Percentiles rank a stretch among this genome's conserved stretches.
phyloP scores from a whole-genome alignment of 2,329 filamentous ascomycete genomes.

The Xylariaceae sp. region DNA sequence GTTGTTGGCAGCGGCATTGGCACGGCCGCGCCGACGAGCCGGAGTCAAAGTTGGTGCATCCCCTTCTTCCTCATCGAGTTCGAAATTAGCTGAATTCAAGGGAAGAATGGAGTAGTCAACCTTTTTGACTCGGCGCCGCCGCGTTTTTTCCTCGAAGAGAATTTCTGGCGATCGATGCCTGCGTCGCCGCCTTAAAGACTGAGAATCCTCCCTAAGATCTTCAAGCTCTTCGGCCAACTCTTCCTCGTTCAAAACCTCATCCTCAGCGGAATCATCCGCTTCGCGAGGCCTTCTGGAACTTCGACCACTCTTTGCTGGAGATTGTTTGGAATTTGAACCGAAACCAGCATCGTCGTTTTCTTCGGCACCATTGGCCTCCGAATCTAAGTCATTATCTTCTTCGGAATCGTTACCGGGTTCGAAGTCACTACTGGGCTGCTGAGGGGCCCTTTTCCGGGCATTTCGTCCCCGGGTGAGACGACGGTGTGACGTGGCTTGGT shows the following conservation, averaged over 20 bases:
- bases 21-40: conserved; percentile 60
- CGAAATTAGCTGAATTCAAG: conserved; percentile 61
- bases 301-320: conserved; percentile 34
- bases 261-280: conserved; percentile 50
- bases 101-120: conserved; percentile 86
- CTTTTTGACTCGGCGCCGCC: conserved; percentile 54
- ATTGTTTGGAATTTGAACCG: conserved; percentile 44
- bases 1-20: conserved; percentile 55
- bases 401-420: conserved; percentile 56
- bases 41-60: conserved; percentile 64
- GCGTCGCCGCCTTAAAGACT: conserved; percentile 43
- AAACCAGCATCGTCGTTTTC: conserved; percentile 42
- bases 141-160: conserved; percentile 49
- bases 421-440: conserved; percentile 57
- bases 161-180: conserved; percentile 49
- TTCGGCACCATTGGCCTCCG: conserved; percentile 28
- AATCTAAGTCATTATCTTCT: conserved; percentile 45
- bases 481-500: conserved; percentile 35
- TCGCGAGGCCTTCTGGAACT: conserved; percentile 45
- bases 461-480: conserved; percentile 44
- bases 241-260: conserved; percentile 54
- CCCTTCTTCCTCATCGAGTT: conserved; percentile 75
- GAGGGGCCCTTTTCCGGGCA: conserved; percentile 41
- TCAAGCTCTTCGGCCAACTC: conserved; percentile 62
- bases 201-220: conserved; percentile 53